Evolutionary conservation across 352 stramenopile species (phyloP), one percentile per base, ranked within the genome.

Genomic region (Phytophthora crassamura): DNA sequence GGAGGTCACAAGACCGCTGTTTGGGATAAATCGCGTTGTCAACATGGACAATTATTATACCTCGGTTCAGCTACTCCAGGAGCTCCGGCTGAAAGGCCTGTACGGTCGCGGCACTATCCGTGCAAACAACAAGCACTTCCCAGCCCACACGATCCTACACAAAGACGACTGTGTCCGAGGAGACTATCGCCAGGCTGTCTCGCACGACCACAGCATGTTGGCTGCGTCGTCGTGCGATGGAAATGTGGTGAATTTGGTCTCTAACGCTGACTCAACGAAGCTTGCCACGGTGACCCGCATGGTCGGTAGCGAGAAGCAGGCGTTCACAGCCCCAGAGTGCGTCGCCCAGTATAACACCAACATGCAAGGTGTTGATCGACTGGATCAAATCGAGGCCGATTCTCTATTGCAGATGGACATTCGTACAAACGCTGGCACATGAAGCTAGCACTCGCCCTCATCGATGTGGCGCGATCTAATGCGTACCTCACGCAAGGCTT

Each of bases 1-100:
- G 7, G 46, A 53, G 46, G 46, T 53, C 5, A 53, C 46, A 5
- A 25, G 46, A 4, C 30, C 46, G n/a, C n/a, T 53, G 32, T 42
- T 53, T n/a, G 46, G 32, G 16, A 41, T 32, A 18, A 53, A 53
- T 30, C 30, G n/a, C 6, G 18, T 53, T 33, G 28, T 53, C 30
- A 53, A 41, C n/a, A 53, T 53, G 30, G 46, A 33, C 46, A 53
- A 53, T 33, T 53, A 53, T 41, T 53, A 53, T 7, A 41, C 32
- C 6, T 53, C 46, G 14, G 46, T 47, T 7, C 41, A 47, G 41
- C 41, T 47, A 9, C 41, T 47, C 20, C 41, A 47, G 16, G 41
- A 47, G n/a, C 20, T 47, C 6, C 41, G 20, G 41, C 41, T 47
- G 15, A 47, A 47, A 33, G 41, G 41, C 10, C 15, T 47, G 5